Conservation (phyloP, 495 filamentous ascomycete species). For the Daldinia bambusicola region DNA sequence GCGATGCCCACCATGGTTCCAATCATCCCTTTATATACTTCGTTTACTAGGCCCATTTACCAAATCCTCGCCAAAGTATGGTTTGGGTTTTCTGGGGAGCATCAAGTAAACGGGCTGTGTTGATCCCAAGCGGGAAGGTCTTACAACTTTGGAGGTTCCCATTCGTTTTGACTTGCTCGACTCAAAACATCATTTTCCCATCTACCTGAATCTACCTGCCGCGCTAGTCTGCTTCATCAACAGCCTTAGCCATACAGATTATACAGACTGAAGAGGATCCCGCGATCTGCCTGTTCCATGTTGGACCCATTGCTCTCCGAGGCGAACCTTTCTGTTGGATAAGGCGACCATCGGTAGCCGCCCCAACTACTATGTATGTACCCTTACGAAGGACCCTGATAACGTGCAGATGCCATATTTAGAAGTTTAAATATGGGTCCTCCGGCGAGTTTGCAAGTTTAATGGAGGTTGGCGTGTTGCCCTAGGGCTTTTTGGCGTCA, state of each 20-base stretch:
- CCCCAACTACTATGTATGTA: background rate
- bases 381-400: conserved; percentile 3
- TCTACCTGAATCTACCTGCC: conserved; percentile 18
- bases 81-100: conserved; percentile 15
- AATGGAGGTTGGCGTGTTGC: conserved; percentile 6
- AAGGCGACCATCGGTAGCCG: background rate
- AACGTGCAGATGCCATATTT: conserved; percentile 18
- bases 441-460: conserved; percentile 2
- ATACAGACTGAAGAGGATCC: conserved; percentile 13
- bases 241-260: conserved; percentile 5
- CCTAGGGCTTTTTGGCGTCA: conserved; percentile 1
- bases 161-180: conserved; percentile 4
- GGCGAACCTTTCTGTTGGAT: conserved; percentile 10
- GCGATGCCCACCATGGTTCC: background rate
- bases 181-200: conserved; percentile 8
- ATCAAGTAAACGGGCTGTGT: background rate
- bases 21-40: background rate
- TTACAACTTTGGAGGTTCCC: conserved; percentile 8
- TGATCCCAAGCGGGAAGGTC: conserved; percentile 33
- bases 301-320: background rate
- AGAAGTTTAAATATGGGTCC: conserved; percentile 26
- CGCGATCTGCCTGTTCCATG: conserved; percentile 18
- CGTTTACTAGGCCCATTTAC: background rate
- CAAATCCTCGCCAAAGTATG: background rate
- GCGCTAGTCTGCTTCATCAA: conserved; percentile 23